Conservation (phyloP, 2,329 filamentous ascomycete species). For the Nothopassalora personata region DNA sequence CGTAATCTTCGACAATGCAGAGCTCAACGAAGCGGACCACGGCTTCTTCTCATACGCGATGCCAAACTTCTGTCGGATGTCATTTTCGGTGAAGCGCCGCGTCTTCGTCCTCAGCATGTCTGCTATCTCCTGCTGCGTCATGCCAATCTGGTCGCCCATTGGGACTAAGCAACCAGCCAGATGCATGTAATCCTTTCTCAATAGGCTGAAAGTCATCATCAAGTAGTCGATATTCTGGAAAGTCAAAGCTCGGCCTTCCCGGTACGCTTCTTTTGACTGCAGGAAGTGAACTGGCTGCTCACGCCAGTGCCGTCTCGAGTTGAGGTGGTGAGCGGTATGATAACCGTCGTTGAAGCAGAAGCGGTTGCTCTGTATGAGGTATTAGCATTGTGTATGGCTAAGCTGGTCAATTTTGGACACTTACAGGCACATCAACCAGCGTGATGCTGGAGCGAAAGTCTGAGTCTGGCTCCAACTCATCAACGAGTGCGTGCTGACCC, state of each 20-base stretch:
- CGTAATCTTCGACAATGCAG: not conserved
- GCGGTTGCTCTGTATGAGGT: slow-evolving; percentile 55
- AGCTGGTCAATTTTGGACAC: slow-evolving; percentile 40
- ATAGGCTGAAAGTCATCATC: slow-evolving; percentile 63
- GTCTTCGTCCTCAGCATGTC: slow-evolving; percentile 61
- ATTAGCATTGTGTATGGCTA: slow-evolving; percentile 5
- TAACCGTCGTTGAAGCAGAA: slow-evolving; percentile 81
- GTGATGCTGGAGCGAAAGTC: slow-evolving; percentile 77
- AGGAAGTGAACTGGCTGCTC: slow-evolving; percentile 72
- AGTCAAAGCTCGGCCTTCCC: slow-evolving; percentile 62
- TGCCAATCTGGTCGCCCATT: slow-evolving; percentile 63
- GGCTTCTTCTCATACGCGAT: not conserved
- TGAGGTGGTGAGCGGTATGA: slow-evolving; percentile 75
- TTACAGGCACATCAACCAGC: slow-evolving; percentile 63
- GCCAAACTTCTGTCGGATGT: slow-evolving; percentile 55
- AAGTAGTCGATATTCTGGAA: slow-evolving; percentile 79
- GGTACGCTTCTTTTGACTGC: slow-evolving; percentile 62
- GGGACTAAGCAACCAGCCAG: slow-evolving; percentile 68
- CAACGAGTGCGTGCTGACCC: slow-evolving; percentile 78
- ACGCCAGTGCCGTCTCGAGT: slow-evolving; percentile 73
- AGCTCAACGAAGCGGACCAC: not conserved
- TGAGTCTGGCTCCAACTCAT: slow-evolving; percentile 67
- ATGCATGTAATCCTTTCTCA: slow-evolving; percentile 65
- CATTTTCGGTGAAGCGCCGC: slow-evolving; percentile 59
- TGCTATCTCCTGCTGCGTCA: slow-evolving; percentile 60